Percentiles rank a stretch among this genome's conserved stretches.
Conservation (phyloP, 345 rosid species). For the Bruguiera sexangula region DNA sequence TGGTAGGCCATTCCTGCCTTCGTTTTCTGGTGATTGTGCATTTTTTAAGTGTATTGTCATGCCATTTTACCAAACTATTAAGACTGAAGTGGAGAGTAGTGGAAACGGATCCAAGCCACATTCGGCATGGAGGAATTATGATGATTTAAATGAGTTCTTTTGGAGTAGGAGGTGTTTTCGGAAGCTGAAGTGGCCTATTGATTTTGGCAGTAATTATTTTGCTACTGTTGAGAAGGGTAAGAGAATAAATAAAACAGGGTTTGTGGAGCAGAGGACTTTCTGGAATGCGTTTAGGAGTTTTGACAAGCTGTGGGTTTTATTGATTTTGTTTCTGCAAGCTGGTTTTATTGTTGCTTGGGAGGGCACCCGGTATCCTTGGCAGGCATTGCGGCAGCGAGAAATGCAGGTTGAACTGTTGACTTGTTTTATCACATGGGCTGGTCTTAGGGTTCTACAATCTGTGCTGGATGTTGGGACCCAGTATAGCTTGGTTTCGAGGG, state of each 20-base stretch:
- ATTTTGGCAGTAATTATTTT: constrained; percentile 51
- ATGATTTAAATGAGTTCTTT: constrained; percentile 81
- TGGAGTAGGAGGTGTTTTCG: constrained; percentile 86
- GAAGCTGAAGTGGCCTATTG: constrained; percentile 66
- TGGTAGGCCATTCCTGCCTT: constrained; percentile 54
- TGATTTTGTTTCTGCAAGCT: constrained; percentile 72
- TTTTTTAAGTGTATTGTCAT: constrained; percentile 54
- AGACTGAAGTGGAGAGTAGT: constrained; percentile 57
- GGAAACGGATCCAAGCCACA: constrained; percentile 71
- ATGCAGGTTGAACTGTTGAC: constrained; percentile 71
- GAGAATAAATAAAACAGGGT: constrained; percentile 78
- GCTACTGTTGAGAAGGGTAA: constrained; percentile 27
- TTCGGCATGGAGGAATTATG: constrained; percentile 90
- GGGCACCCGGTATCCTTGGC: constrained; percentile 40
- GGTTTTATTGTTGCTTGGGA: constrained; percentile 75
- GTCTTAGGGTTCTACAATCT: constrained; percentile 63
- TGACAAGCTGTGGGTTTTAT: constrained; percentile 70
- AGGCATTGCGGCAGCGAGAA: constrained; percentile 47
- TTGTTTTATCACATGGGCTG: constrained; percentile 79
- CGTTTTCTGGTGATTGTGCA: constrained; percentile 50
- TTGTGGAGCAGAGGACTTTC: constrained; percentile 87
- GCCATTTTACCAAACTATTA: constrained; percentile 61
- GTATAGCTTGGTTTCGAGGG: constrained; percentile 75
- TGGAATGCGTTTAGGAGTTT: constrained; percentile 82
- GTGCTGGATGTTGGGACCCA: constrained; percentile 84